These are phyloP conservation scores for Fusarium haematococcum DNA, from an alignment of 2,329 filamentous ascomycete genomes.

Conservation along the genomic window DNA sequence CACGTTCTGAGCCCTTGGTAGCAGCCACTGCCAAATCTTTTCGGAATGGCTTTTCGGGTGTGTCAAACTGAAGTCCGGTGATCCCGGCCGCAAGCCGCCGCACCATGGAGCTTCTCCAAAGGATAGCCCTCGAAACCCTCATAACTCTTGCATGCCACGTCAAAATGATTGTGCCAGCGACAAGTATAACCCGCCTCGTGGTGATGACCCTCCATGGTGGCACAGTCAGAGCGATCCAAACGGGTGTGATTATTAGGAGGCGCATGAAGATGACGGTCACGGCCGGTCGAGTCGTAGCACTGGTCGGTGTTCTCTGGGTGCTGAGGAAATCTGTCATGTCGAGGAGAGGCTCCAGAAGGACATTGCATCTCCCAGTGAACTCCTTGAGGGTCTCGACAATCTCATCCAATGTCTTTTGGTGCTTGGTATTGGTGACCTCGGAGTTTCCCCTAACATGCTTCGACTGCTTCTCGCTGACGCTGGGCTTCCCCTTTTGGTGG, in stretches of 20 bases:
- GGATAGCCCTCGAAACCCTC: conserved; percentile 83
- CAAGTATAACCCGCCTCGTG: conserved; percentile 84
- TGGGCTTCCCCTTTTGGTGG: conserved; percentile 43
- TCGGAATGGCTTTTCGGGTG: conserved; percentile 52
- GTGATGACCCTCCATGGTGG: conserved; percentile 89
- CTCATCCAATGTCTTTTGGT: conserved; percentile 96
- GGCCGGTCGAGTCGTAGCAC: conserved; percentile 89
- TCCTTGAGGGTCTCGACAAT: conserved; percentile 94
- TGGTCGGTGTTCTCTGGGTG: conserved; percentile 89
- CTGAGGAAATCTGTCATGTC: conserved; percentile 93
- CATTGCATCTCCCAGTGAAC: conserved; percentile 91
- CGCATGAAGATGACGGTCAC: conserved; percentile 90
- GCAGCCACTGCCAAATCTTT: conserved; percentile 44
- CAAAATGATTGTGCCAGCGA: conserved; percentile 85
- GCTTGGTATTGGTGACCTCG: conserved; percentile 75
- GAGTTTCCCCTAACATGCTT: conserved; percentile 60
- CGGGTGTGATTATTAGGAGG: conserved; percentile 85
- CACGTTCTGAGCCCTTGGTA: conserved; percentile 32
- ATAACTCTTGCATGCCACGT: conserved; percentile 94
- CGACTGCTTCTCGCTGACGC: conserved; percentile 42
- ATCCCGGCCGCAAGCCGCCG: conserved; percentile 76
- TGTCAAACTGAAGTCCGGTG: conserved; percentile 82
- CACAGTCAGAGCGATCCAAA: conserved; percentile 87
- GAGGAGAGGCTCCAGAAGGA: conserved; percentile 88
- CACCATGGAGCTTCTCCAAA: conserved; percentile 88